Conservation (phyloP, 805 yeast species). For the Saccharomycopsis amapae region DNA sequence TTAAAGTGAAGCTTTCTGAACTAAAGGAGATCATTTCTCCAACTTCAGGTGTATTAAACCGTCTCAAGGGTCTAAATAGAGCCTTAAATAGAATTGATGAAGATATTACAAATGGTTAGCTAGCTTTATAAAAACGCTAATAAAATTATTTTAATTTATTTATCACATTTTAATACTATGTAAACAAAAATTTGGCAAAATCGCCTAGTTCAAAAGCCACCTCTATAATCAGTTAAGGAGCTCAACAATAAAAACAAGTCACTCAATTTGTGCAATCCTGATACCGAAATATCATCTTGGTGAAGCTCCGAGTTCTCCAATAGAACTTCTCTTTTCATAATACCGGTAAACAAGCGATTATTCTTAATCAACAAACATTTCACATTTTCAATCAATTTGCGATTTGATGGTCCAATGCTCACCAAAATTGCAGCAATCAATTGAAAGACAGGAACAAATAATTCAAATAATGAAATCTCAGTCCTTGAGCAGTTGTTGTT, state of each 20-base stretch:
- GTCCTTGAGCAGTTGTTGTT: slow-evolving; percentile 18
- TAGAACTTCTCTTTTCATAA: slow-evolving; percentile 50
- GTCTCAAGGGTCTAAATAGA: slow-evolving; percentile 9
- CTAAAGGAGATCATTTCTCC: slow-evolving; percentile 8
- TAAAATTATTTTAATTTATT: not conserved
- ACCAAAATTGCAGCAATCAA: slow-evolving; percentile 58
- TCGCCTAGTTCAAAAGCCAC: slow-evolving; percentile 23
- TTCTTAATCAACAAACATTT: slow-evolving; percentile 44
- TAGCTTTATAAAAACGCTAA: not conserved
- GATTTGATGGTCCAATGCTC: slow-evolving; percentile 73
- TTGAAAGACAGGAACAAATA: slow-evolving; percentile 69
- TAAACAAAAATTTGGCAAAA: not conserved
- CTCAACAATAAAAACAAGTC: slow-evolving; percentile 47
- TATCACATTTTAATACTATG: not conserved
- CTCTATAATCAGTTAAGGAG: slow-evolving; percentile 40
- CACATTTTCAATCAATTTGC: slow-evolving; percentile 47
- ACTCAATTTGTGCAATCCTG: slow-evolving; percentile 46
- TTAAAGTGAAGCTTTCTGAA: not conserved
- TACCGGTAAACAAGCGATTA: slow-evolving; percentile 50
- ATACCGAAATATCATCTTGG: slow-evolving; percentile 27
- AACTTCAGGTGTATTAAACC: slow-evolving; percentile 8
- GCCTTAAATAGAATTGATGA: slow-evolving; percentile 2
- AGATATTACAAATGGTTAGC: not conserved
- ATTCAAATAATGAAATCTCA: slow-evolving; percentile 51
- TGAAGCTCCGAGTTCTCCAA: slow-evolving; percentile 20